Evolutionary conservation across 2,329 filamentous ascomycete genomes (phyloP).

Genomic region (Didymella pinodella): DNA sequence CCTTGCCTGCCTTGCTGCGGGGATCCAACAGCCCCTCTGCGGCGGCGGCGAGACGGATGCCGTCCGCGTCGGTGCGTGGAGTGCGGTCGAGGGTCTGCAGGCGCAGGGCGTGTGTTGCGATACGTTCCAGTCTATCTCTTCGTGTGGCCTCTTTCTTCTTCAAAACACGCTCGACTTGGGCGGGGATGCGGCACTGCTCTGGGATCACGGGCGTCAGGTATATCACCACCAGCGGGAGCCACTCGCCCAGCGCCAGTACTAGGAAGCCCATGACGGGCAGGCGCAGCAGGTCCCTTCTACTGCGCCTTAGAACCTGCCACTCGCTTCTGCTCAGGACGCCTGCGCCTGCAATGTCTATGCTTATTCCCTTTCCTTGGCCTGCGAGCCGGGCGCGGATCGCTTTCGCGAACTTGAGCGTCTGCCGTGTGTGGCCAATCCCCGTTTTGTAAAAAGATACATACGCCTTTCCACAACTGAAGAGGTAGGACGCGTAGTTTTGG

Average conservation of each 20-base stretch:
- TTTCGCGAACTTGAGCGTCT: constrained; percentile 64
- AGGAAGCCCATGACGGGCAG: constrained; percentile 81
- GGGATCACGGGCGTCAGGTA: constrained; percentile 77
- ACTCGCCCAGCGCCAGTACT: constrained; percentile 81
- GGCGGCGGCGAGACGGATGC: constrained; percentile 7
- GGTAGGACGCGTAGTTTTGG: constrained; percentile 60
- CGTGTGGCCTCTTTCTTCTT: constrained; percentile 65
- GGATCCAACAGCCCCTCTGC: constrained; percentile 11
- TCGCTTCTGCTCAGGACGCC: constrained; percentile 66
- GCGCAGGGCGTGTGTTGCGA: constrained; percentile 29
- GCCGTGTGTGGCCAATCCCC: constrained; percentile 76
- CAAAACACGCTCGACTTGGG: constrained; percentile 70
- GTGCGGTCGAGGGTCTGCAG: constrained; percentile 22
- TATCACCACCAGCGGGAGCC: constrained; percentile 81
- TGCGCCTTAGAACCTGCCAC: constrained; percentile 74
- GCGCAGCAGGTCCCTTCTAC: constrained; percentile 75
- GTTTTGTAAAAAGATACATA: constrained; percentile 89
- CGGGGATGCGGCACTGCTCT: constrained; percentile 81
- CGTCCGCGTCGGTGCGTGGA: constrained; percentile 4
- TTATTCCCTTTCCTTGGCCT: constrained; percentile 10
- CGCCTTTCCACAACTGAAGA: constrained; percentile 72
- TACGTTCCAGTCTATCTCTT: constrained; percentile 28
- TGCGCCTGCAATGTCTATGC: constrained; percentile 5
- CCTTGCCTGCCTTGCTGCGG: constrained; percentile 5
- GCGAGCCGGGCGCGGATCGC: constrained; percentile 53